Evolutionary conservation across 148 eudicot species (phyloP), one percentile per base, ranked within the genome.

Genomic region (Pouteria glomerata): DNA sequence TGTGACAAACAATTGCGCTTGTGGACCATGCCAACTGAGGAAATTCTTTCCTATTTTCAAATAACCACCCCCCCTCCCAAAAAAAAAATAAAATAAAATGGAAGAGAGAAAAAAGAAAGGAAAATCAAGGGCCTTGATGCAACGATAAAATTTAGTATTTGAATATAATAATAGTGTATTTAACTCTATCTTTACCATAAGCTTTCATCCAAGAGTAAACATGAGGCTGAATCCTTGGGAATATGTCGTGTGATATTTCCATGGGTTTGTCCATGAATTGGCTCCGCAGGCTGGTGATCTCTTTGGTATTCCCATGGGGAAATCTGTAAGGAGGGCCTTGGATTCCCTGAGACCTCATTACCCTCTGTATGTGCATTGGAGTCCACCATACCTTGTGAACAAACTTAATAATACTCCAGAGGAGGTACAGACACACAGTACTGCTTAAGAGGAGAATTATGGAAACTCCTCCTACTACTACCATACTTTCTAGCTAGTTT

Each of bases 141-240:
- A 39, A 39, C 0, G 44, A 4, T 39, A 4, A 10, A 39, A 39
- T 10, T 39, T 5, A 4, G 5, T 39, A 10, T 39, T 39, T 39
- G 44, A 39, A 39, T 39, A 39, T 39, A 10, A 39, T 10, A 39
- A 48, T 16, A 11, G 8, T 31, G 41, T 16, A 16, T 59, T 16
- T 34, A 16, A 16, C 11, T 35, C 34, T 60, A 1, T 31, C 18
- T 10, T 52, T 65, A 71, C 78, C 75, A 66, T 64, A 66, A 23
- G 74, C 44, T 29, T 78, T 78, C 13, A 52, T 66, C 86, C 83
- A 80, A 31, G 76, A 44, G 69, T 67, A 73, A 13, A 80, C 69
- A 44, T 80, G 81, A 65, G 83, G 84, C 48, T 77, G 77, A 71
- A 83, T 77, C 56, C 74, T 80, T 11, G 79, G 83, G 59, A 83